phyloP scores from a whole-genome alignment of 208 protist genomes.

The Acanthamoeba healyi region DNA sequence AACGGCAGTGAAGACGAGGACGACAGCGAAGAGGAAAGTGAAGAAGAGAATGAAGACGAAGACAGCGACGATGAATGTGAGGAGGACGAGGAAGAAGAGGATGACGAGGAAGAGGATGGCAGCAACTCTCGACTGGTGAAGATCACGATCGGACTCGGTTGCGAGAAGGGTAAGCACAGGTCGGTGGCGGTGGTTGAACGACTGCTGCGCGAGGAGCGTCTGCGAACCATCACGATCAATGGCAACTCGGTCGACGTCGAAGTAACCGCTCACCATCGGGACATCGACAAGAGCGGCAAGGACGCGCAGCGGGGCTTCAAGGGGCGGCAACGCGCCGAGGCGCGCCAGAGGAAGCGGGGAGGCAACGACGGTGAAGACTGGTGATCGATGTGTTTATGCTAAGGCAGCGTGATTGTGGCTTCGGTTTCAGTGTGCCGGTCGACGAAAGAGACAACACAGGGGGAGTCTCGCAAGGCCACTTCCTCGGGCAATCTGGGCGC shows the following conservation, averaged over 20 bases:
- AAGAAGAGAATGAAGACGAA: neutral
- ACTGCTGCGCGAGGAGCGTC: neutral
- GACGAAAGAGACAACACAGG: too few relatives aligned
- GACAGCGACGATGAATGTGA: neutral
- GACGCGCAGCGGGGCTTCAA: neutral
- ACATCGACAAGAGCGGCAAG: neutral
- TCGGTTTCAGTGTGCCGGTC: too few relatives aligned
- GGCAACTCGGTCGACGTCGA: neutral
- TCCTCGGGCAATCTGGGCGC: too few relatives aligned
- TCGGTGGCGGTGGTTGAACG: neutral
- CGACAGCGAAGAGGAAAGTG: neutral
- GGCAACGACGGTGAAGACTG: neutral
- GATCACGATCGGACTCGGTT: neutral
- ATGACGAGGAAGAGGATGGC: neutral
- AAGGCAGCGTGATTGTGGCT: too few relatives aligned
- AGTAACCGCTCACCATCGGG: neutral
- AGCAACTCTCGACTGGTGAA: neutral
- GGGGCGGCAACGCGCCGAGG: neutral
- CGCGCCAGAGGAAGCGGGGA: neutral
- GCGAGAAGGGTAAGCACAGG: constrained; percentile 6
- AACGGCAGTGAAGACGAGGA: neutral
- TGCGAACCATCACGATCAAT: neutral
- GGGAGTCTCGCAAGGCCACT: too few relatives aligned
- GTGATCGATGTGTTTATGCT: too few relatives aligned
- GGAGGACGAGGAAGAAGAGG: too few relatives aligned